Evolutionary conservation across 1,284 basidiomycete species (phyloP).

Genomic region (Leccinum fallax): DNA sequence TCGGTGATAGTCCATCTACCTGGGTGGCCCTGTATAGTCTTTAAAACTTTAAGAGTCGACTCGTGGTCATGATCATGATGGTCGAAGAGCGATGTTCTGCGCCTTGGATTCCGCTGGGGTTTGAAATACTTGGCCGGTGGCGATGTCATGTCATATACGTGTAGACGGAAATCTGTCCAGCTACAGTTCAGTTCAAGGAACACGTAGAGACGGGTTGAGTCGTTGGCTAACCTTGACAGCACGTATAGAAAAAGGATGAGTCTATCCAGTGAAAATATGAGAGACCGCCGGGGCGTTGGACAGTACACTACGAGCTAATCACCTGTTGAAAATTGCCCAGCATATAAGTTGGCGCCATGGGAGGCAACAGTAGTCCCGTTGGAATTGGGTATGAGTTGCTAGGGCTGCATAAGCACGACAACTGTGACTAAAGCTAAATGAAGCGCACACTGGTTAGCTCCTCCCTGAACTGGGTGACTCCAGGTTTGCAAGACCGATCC

Average conservation of each 20-base stretch:
- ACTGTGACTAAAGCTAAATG: neutral
- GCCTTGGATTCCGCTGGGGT: slow-evolving; percentile 20
- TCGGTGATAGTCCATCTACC: slow-evolving; percentile 95
- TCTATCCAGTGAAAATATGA: slow-evolving; percentile 43
- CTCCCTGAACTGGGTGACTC: slow-evolving; percentile 49
- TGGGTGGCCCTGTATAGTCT: slow-evolving; percentile 75
- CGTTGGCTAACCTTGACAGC: slow-evolving; percentile 64
- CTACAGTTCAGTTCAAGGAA: slow-evolving; percentile 12
- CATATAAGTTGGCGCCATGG: slow-evolving; percentile 85
- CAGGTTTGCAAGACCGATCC: slow-evolving; percentile 41
- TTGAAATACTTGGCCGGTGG: slow-evolving; percentile 39
- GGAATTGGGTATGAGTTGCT: slow-evolving; percentile 85
- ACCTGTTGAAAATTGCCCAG: slow-evolving; percentile 89
- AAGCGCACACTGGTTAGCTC: slow-evolving; percentile 53
- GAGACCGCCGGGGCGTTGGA: neutral
- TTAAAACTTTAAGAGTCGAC: slow-evolving; percentile 75
- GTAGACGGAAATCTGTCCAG: slow-evolving; percentile 78
- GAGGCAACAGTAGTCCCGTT: slow-evolving; percentile 85
- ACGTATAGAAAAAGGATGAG: slow-evolving; percentile 82
- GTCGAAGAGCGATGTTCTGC: slow-evolving; percentile 16
- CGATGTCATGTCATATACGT: slow-evolving; percentile 82
- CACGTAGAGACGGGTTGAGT: neutral
- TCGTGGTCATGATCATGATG: slow-evolving; percentile 46
- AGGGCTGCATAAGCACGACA: slow-evolving; percentile 9
- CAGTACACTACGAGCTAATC: slow-evolving; percentile 30